Evolutionary conservation across 768 basidiomycete species (phyloP), one percentile per base, ranked within the genome.

Genomic region (Boletus pseudopeckii): DNA sequence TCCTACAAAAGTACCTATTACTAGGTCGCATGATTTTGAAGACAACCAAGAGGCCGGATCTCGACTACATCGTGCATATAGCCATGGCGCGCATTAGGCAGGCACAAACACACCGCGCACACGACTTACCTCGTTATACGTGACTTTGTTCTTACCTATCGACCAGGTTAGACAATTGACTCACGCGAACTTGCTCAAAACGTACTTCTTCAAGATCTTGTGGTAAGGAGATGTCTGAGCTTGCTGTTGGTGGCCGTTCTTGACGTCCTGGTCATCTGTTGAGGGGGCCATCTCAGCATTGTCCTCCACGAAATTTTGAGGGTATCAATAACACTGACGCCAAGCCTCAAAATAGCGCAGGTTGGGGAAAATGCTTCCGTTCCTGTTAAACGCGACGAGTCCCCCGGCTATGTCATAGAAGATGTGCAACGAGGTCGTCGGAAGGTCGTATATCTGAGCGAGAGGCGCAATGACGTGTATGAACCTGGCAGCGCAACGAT

Each of bases 381-480:
- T 83, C 24, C 93, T 77, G 68, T 98, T 99, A 77, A 99, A 98
- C 1, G 94, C 96, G 50, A 98, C 95, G 13, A 90, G 72, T 2
- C 84, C 85, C 1, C 96, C 95, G 5, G 75, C 72, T 18, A 77
- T 66, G 64, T 98, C 95, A 70, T 85, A 87, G 68, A 98, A 98
- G 5, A 99, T 79, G 61, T 96, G 91, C 53, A 97, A 61, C 43
- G 86, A 87, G 0, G 80, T 72, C 26, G 83, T 70, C 1, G 92
- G 85, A 34, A 98, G 80, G 58, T 79, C 77, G 68, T 92, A 98
- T 15, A 95, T 75, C 30, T 76, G 67, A 5, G 83, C 78, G 18
- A 98, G 76, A 0, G 85, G 82, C 0, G 72, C 71, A 48, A 94
- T 74, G 36, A 94, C 72, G 48, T 82, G 74, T 22, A 91, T 80